phyloP scores from a whole-genome alignment of 179 eudicot genomes.

The Beta lomatogona region DNA sequence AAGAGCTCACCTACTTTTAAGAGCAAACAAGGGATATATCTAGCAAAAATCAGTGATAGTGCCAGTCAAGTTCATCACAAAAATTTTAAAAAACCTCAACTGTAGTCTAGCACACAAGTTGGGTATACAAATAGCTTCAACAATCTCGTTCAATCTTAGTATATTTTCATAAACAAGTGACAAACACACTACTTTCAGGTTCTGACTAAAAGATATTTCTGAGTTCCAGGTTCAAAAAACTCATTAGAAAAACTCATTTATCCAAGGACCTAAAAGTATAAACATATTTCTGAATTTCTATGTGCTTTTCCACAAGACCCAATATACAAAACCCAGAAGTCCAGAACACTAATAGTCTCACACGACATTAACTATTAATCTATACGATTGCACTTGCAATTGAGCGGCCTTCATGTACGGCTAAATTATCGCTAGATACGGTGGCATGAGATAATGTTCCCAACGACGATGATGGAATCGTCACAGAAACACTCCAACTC shows the following conservation, averaged over 20 bases:
- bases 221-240: not conserved
- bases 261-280: not conserved
- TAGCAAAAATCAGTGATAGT: too few relatives aligned
- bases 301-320: not conserved
- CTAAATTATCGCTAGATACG: not conserved
- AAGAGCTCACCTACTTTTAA: not conserved
- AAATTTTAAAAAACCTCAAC: too few relatives aligned
- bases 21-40: not conserved
- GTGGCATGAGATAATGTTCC: not conserved
- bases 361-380: not conserved
- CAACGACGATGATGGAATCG: constrained; percentile 17
- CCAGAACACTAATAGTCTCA: not conserved
- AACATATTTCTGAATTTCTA: not conserved
- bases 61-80: too few relatives aligned
- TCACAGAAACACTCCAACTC: constrained; percentile 4
- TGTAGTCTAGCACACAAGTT: too few relatives aligned
- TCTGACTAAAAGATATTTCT: too few relatives aligned
- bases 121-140: not conserved
- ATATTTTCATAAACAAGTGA: not conserved
- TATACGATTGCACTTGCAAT: not conserved
- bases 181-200: not conserved
- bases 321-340: not conserved
- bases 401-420: constrained; percentile 1
- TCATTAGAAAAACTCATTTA: too few relatives aligned
- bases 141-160: not conserved